Percentiles rank a stretch among this genome's conserved stretches.
phyloP scores from a whole-genome alignment of 345 rosid genomes.

The Reutealis trisperma region DNA sequence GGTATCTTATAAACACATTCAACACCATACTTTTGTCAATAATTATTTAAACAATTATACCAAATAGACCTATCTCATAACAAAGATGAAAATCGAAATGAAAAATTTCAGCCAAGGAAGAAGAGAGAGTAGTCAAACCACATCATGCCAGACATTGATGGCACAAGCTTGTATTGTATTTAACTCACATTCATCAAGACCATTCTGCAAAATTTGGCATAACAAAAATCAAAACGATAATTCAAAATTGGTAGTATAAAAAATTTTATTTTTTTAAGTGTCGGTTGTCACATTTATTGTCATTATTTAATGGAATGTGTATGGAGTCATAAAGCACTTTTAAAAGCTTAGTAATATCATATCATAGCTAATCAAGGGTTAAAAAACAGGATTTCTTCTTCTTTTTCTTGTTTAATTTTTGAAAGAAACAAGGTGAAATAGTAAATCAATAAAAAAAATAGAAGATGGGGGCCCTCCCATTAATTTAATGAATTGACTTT shows the following conservation, averaged over 20 bases:
- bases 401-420: not conserved
- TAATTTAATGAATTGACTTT: not conserved
- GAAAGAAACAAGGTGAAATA: not conserved
- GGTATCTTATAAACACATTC: no score
- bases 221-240: not conserved
- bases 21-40: no score
- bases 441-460: not conserved
- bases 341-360: not conserved
- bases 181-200: constrained; percentile 41
- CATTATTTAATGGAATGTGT: not conserved
- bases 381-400: not conserved
- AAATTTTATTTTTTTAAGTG: not conserved
- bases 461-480: constrained; percentile 15
- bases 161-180: constrained; percentile 45
- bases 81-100: not conserved
- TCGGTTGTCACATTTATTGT: not conserved
- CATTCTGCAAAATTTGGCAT: constrained; percentile 38
- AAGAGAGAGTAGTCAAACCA: constrained; percentile 27
- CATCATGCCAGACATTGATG: constrained; percentile 29
- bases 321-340: not conserved
- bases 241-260: not conserved
- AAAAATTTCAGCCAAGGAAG: not conserved
- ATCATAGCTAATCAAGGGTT: not conserved
- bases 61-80: no score
- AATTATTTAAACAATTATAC: no score